Evolutionary conservation across 1,284 basidiomycete genomes (phyloP).

Genomic region (Omphalotus olearius): DNA sequence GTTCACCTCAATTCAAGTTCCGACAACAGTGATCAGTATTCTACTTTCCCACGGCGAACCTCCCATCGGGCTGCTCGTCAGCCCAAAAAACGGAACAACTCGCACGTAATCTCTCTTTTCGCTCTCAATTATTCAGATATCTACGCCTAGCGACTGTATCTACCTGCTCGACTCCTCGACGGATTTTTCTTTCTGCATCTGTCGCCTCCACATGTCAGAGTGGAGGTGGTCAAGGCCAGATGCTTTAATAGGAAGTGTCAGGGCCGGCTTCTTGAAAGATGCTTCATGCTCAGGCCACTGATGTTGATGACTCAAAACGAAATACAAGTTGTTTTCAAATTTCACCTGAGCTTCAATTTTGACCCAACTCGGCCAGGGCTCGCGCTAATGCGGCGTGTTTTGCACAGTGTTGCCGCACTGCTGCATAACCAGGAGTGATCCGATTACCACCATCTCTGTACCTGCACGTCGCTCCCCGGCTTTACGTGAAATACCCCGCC

Average conservation of each 20-base stretch:
- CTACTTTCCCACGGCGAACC: constrained; percentile 10
- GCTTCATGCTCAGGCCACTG: no score
- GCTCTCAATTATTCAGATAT: neutral
- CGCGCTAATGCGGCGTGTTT: no score
- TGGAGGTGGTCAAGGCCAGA: constrained; percentile 6
- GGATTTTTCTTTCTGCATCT: constrained; percentile 9
- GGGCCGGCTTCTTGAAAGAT: constrained; percentile 2
- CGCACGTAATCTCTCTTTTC: neutral
- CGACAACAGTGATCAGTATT: constrained; percentile 4
- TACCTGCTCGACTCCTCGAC: neutral
- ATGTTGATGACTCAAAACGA: neutral
- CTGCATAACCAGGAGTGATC: neutral
- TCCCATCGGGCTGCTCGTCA: neutral
- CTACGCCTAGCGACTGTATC: neutral
- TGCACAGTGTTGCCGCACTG: no score
- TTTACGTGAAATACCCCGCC: no score
- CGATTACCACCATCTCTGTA: neutral
- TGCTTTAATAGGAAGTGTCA: constrained; percentile 8
- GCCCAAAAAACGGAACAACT: neutral
- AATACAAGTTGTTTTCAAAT: neutral
- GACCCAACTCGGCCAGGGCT: no score
- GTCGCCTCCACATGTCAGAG: neutral
- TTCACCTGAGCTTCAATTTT: neutral
- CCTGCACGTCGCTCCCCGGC: no score
- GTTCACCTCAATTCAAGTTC: constrained; percentile 6